Percentiles rank a stretch among this genome's conserved stretches.
Evolutionary conservation across 495 filamentous ascomycete genomes (phyloP).

Genomic region (Entonaema liquescens): DNA sequence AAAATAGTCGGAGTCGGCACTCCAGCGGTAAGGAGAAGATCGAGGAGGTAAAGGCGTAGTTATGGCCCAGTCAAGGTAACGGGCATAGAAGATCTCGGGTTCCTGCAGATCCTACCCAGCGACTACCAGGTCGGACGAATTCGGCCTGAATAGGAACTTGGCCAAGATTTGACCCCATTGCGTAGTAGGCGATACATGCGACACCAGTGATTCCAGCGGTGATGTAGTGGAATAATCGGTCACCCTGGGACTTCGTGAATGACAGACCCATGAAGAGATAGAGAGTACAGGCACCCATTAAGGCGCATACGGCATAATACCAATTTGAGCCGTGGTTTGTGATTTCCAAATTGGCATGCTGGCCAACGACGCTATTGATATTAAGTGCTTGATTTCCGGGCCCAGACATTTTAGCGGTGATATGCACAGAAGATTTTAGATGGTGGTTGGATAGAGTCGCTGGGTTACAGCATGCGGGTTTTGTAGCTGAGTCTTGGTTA

Average conservation of each 20-base stretch:
- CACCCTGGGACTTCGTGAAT: constrained; percentile 58
- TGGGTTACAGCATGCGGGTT: not conserved
- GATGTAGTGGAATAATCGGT: constrained; percentile 77
- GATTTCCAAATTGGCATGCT: constrained; percentile 63
- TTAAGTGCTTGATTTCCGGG: constrained; percentile 59
- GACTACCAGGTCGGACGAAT: constrained; percentile 51
- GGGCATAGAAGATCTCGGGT: constrained; percentile 74
- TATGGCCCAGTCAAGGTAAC: constrained; percentile 72
- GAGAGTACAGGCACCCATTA: constrained; percentile 56
- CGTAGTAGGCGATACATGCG: constrained; percentile 72
- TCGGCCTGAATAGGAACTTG: constrained; percentile 68
- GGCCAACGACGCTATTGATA: constrained; percentile 53
- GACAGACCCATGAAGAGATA: constrained; percentile 55
- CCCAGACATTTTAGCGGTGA: not conserved
- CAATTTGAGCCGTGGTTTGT: constrained; percentile 65
- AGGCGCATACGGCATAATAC: constrained; percentile 63
- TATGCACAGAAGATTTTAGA: not conserved
- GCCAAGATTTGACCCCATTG: constrained; percentile 74
- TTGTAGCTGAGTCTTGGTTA: not conserved
- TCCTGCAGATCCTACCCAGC: constrained; percentile 52
- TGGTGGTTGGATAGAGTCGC: not conserved
- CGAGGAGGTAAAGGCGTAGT: constrained; percentile 61
- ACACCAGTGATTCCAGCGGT: constrained; percentile 67
- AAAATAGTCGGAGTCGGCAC: constrained; percentile 72
- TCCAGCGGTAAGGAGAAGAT: constrained; percentile 69